Base-by-base conservation (phyloP, 768 basidiomycete species). In the Boletellus ananiceps region DNA sequence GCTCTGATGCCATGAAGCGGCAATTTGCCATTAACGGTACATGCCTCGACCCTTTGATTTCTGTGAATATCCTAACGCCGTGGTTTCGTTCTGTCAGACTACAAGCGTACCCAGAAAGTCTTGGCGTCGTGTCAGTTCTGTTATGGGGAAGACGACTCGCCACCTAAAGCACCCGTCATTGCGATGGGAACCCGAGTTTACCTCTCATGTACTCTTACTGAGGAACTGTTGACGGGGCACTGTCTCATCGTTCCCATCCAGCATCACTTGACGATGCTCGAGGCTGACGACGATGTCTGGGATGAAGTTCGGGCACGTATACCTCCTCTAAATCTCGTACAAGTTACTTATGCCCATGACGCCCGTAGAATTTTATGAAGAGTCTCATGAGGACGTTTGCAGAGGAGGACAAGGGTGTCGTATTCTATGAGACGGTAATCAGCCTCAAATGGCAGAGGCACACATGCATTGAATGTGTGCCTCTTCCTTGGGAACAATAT, bases 261-360 rank as follows among this genome's bases (percentile, higher is more conserved):
- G 56, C 96, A 99, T 64, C 85, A 93, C 65, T 68, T 98, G 40
- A 84, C 82, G 38, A 89, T 86, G 77, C 74, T 99, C 3, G 95
- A 98, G 67, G 88, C 83, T 25, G 95, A 99, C 56, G 93, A 98
- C 54, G 95, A 99, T 60, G 87, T 94, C 19, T 99, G 95, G 95
- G 95, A 98, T 54, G 95, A 98, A 79, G 84, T 93, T 50, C 79
- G 79, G 70, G 95, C 95, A 61, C 47, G 85, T 68, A 18, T 47
- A 37, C 40, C 42, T 23, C 43, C 27, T 8, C 45, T 4, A 46
- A 9, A 34, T 18, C 18, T 33, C 14, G 16, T 16, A 11, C 4
- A 34, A 19, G 32, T 44, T 63, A 23, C 55, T 36, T 27, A 40
- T 33, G 15, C 21, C 29, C 6, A 40, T 15, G 19, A 19, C 12